Evolutionary conservation across 306 rosid species (phyloP), one percentile per base, ranked within the genome.

Genomic region (Senna siamea): DNA sequence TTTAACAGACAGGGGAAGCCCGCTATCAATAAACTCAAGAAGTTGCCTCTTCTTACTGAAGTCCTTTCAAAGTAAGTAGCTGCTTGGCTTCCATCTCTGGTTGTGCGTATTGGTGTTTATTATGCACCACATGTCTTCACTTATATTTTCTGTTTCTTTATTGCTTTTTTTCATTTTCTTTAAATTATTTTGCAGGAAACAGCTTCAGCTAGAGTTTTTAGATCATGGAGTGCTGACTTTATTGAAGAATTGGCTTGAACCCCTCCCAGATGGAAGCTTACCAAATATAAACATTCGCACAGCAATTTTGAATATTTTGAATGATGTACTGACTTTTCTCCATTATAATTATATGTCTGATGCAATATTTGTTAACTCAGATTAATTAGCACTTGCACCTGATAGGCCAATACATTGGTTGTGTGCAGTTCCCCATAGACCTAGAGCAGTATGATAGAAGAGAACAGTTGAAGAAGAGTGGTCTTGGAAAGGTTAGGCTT

Each of bases 261-360:
- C 96, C 7, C 98, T 91, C 56, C 93, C 98, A 18, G 97, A 93
- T 79, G 98, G 97, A 85, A 93, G 97, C 84, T 85, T 93, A 78
- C 97, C 96, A 4, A 93, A 89, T 80, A 89, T 91, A 67, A 93
- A 89, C 76, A 93, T 91, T 46, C 90, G 97, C 76, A 87, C 89
- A 0, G 93, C 91, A 78, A 86, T 93, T 79, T 79, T 93, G 90
- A 86, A 65, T 76, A 93, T 93, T 82, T 84, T 93, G 85, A 89
- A 87, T 72, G 97, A 93, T 82, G 98, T 93, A 89, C 43, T 18
- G 66, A 78, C 66, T 72, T 64, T 37, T 64, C 38, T 23, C 30
- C 69, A 17, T 75, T 60, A 69, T 62, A 35, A 18, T 43, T 10
- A 43, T 74, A 53, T 70, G 44, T 73, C 37, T 65, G 5, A 67